Percentiles rank a stretch among this genome's conserved stretches.
Evolutionary conservation across 768 basidiomycete genomes (phyloP).

Genomic region (Mycena venus): DNA sequence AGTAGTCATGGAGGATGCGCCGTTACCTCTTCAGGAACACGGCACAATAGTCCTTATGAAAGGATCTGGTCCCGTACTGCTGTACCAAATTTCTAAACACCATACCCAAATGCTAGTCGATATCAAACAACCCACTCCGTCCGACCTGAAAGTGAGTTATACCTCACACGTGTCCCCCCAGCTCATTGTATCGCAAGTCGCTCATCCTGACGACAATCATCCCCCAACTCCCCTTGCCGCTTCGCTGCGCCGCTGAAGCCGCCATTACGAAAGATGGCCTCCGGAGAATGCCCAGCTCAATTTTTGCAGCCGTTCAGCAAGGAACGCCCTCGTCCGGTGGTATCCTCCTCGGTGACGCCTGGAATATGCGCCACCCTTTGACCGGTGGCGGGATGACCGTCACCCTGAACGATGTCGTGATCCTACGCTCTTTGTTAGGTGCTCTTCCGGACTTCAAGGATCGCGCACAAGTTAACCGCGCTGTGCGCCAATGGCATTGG

Average conservation of each 20-base stretch:
- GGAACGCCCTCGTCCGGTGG: constrained; percentile 65
- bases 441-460: constrained; percentile 58
- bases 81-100: constrained; percentile 91
- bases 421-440: constrained; percentile 74
- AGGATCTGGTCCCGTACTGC: constrained; percentile 86
- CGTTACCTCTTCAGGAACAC: constrained; percentile 79
- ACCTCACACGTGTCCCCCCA: background rate
- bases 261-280: constrained; percentile 83
- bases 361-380: constrained; percentile 99
- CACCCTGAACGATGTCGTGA: constrained; percentile 87
- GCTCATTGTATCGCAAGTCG: constrained; percentile 50
- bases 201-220: constrained; percentile 81
- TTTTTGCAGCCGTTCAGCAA: constrained; percentile 86
- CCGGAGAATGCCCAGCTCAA: constrained; percentile 96
- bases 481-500: constrained; percentile 89
- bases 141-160: constrained; percentile 76
- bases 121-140: constrained; percentile 85
- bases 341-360: constrained; percentile 92
- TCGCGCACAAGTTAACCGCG: constrained; percentile 61
- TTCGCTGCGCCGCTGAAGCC: constrained; percentile 64
- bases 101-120: constrained; percentile 96
- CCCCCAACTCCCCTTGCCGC: constrained; percentile 86
- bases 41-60: constrained; percentile 88
- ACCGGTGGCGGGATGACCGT: constrained; percentile 99
- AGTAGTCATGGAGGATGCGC: constrained; percentile 81